These are phyloP conservation scores for Pseudonectria foliicola DNA, from an alignment of 2,329 filamentous ascomycete species.

Conservation along the genomic window DNA sequence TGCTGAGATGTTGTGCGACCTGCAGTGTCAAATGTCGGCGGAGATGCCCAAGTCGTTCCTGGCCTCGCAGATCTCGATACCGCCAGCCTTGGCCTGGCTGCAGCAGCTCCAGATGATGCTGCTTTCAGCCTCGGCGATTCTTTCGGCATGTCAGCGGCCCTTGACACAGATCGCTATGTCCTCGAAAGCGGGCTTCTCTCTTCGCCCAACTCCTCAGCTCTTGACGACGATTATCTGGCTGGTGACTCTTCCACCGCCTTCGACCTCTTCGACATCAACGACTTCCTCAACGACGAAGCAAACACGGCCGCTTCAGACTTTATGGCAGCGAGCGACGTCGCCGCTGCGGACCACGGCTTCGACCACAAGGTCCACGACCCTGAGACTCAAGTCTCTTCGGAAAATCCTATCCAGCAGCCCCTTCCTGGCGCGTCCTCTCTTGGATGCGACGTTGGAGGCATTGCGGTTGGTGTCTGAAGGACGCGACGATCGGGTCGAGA, in stretches of 20 bases:
- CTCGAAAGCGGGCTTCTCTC: constrained; percentile 69
- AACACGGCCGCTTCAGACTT: constrained; percentile 38
- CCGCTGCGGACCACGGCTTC: constrained; percentile 46
- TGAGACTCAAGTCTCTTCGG: constrained; percentile 54
- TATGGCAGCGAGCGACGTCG: constrained; percentile 42
- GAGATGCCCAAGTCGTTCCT: constrained; percentile 44
- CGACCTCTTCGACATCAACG: constrained; percentile 44
- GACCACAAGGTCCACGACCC: constrained; percentile 47
- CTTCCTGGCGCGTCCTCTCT: constrained; percentile 64
- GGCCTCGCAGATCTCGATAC: constrained; percentile 34
- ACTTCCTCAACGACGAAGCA: constrained; percentile 49
- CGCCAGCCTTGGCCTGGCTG: constrained; percentile 35
- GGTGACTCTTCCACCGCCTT: constrained; percentile 47
- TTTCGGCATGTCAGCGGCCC: constrained; percentile 61
- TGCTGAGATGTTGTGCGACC: constrained; percentile 99
- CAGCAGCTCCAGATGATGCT: constrained; percentile 54
- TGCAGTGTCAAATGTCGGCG: constrained; percentile 98
- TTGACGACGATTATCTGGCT: constrained; percentile 62
- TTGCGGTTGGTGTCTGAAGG: constrained; percentile 64
- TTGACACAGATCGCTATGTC: constrained; percentile 68
- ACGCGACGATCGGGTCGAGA: constrained; percentile 39
- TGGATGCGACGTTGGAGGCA: constrained; percentile 67
- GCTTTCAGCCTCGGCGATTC: constrained; percentile 61
- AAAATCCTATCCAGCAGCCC: constrained; percentile 67
- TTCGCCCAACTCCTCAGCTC: constrained; percentile 60